These are phyloP conservation scores for Talaromyces wortmannii DNA, from an alignment of 495 filamentous ascomycete species.

Conservation along the genomic window DNA sequence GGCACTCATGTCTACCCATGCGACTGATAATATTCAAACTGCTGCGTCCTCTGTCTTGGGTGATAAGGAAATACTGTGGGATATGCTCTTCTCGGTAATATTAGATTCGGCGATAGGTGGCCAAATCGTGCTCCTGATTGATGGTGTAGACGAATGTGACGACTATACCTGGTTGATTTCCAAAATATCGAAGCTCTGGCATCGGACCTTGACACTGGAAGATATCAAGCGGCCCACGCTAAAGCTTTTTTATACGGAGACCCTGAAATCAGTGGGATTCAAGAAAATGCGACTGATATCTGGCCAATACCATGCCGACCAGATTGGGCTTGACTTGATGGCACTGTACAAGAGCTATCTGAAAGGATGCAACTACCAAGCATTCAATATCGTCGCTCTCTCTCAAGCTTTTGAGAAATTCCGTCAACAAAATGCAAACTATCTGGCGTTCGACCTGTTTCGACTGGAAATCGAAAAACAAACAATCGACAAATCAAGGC, in stretches of 20 bases:
- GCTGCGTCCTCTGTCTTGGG: not conserved
- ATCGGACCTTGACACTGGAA: not conserved
- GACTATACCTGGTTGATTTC: not conserved
- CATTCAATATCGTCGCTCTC: no score
- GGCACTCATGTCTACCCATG: not conserved
- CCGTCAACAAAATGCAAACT: no score
- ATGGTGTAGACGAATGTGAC: not conserved
- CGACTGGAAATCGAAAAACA: no score
- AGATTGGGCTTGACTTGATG: no score
- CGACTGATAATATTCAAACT: not conserved
- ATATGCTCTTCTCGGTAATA: not conserved
- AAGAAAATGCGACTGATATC: no score
- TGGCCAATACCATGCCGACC: no score
- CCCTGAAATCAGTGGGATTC: no score
- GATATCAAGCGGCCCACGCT: not conserved
- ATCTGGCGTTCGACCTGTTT: no score
- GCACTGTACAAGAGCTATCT: no score
- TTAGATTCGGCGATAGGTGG: not conserved
- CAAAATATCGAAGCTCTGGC: not conserved
- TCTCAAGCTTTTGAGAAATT: no score
- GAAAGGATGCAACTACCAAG: no score
- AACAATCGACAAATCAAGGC: no score
- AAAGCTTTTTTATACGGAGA: not conserved
- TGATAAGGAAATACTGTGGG: not conserved
- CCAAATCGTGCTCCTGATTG: not conserved